A percentile compares a stretch with the other conserved stretches of the same genome.
Evolutionary conservation across 2,329 filamentous ascomycete species (phyloP).

Genomic region (Dactylellina leptospora): DNA sequence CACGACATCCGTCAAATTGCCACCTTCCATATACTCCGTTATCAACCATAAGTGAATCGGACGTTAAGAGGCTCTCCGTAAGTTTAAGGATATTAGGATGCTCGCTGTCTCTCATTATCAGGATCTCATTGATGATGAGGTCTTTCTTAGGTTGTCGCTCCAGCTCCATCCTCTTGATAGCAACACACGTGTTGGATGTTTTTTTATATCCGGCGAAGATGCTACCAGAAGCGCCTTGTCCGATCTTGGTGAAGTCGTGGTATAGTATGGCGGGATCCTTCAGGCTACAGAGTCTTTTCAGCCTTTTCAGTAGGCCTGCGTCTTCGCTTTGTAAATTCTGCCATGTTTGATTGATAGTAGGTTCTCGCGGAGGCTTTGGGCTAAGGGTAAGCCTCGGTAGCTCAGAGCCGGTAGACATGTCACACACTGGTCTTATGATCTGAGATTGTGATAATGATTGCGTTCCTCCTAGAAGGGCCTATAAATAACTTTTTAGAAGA

Average conservation of each 20-base stretch:
- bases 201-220: conserved; percentile 91
- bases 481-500: too few relatives aligned
- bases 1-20: conserved; percentile 95
- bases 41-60: conserved; percentile 95
- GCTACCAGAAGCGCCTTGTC: conserved; percentile 94
- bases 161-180: conserved; percentile 99
- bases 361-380: conserved; percentile 59
- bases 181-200: conserved; percentile 84
- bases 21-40: conserved; percentile 99
- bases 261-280: conserved; percentile 90
- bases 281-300: conserved; percentile 88
- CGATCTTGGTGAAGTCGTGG: conserved; percentile 89
- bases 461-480: too few relatives aligned
- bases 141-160: conserved; percentile 99
- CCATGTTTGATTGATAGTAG: conserved; percentile 71
- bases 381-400: too few relatives aligned
- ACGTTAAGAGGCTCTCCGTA: conserved; percentile 93
- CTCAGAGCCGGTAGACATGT: too few relatives aligned
- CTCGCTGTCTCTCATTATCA: conserved; percentile 99
- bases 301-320: conserved; percentile 82
- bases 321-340: conserved; percentile 81
- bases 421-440: too few relatives aligned
- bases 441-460: too few relatives aligned
- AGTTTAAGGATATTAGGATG: conserved; percentile 99
- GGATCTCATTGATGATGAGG: conserved; percentile 97